Percentiles rank a stretch among this genome's conserved stretches.
These are phyloP conservation scores for Zygoascus flipseniorum DNA, from an alignment of 805 yeast genomes.

Conservation along the genomic window DNA sequence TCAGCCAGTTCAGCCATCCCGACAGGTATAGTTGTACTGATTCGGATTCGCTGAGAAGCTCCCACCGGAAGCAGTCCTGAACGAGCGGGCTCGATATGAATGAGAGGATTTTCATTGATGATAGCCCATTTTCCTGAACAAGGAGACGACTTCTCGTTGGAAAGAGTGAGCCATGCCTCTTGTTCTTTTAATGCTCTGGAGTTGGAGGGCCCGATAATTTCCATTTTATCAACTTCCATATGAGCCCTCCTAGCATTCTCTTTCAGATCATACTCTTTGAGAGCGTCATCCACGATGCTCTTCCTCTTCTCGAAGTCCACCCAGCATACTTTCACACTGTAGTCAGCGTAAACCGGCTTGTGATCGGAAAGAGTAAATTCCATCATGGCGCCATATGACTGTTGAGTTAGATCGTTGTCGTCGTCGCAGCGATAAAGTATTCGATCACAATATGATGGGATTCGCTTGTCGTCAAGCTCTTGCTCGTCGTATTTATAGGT, in stretches of 20 bases:
- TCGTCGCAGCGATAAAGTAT: conserved; percentile 30
- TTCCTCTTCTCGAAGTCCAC: conserved; percentile 33
- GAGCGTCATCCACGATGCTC: conserved; percentile 30
- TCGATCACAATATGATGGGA: conserved; percentile 56
- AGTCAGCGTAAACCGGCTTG: conserved; percentile 42
- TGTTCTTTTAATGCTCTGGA: conserved; percentile 23
- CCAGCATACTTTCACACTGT: conserved; percentile 25
- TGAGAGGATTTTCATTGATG: conserved; percentile 16
- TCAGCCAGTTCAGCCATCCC: conserved; percentile 15
- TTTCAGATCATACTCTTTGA: conserved; percentile 35
- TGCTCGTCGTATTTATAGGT: conserved; percentile 40
- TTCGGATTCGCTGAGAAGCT: conserved; percentile 17
- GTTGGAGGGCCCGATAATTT: conserved; percentile 18
- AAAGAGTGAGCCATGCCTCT: conserved; percentile 24
- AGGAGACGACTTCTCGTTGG: conserved; percentile 26
- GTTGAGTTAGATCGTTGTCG: conserved; percentile 11
- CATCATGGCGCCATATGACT: conserved; percentile 20
- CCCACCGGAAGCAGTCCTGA: conserved; percentile 27
- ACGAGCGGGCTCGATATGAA: conserved; percentile 19
- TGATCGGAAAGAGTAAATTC: conserved; percentile 44
- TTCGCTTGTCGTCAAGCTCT: conserved; percentile 26
- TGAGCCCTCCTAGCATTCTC: conserved; percentile 38
- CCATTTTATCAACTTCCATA: conserved; percentile 32
- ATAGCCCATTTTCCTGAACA: conserved; percentile 31
- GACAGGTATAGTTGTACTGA: conserved; percentile 11